Percentiles rank a stretch among this genome's conserved stretches.
Evolutionary conservation across 73 alveolate species (phyloP).

Genomic region (Tetrahymena malaccensis): DNA sequence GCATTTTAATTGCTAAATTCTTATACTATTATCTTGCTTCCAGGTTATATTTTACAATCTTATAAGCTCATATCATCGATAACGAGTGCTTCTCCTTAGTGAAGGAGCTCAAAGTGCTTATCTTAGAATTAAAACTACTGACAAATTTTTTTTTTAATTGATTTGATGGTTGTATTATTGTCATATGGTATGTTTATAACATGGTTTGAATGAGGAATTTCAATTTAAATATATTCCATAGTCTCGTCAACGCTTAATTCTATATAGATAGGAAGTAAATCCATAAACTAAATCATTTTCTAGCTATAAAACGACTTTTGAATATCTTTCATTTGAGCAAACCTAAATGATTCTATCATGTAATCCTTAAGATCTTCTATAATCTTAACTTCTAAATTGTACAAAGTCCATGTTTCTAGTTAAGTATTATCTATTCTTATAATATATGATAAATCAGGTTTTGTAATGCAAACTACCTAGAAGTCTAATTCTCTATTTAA

Average conservation of each 20-base stretch:
- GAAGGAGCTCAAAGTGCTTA: not conserved
- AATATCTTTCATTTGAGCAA: not conserved
- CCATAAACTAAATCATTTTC: not conserved
- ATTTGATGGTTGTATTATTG: not conserved
- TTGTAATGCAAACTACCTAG: not conserved
- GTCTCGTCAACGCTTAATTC: not conserved
- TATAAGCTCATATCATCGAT: not conserved
- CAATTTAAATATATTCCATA: not conserved
- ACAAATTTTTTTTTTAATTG: not conserved
- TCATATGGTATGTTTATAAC: not conserved
- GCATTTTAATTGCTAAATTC: not conserved
- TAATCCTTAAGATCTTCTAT: not conserved
- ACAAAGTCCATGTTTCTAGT: not conserved
- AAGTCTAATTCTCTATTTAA: not conserved
- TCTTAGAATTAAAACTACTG: not conserved
- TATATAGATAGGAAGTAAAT: not conserved
- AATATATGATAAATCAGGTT: not conserved
- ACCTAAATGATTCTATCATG: not conserved
- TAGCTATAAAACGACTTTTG: not conserved
- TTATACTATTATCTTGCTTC: not conserved
- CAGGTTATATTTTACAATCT: not conserved
- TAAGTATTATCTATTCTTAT: not conserved
- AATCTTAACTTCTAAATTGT: not conserved
- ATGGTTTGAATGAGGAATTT: not conserved
- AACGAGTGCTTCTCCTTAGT: not conserved